These are phyloP conservation scores for Vinca minor DNA, from an alignment of 257 asterid species.

Conservation along the genomic window DNA sequence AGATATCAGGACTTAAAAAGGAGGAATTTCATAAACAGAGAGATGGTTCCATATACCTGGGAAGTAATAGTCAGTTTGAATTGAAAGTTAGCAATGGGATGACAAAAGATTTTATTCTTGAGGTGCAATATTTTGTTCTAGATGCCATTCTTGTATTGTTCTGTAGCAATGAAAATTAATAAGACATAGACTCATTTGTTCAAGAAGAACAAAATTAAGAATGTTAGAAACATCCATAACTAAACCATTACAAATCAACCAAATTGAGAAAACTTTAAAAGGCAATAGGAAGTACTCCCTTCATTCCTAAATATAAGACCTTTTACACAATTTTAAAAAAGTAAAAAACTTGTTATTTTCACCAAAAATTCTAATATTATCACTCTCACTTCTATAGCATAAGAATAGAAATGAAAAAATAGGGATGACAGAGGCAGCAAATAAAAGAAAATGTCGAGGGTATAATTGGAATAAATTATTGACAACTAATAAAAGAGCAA, in stretches of 20 bases:
- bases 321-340: too few relatives aligned
- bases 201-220: not conserved
- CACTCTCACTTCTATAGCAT: too few relatives aligned
- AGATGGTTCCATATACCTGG: conserved; percentile 53
- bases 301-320: too few relatives aligned
- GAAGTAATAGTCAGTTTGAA: conserved; percentile 59
- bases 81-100: conserved; percentile 77
- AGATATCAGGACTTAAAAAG: not conserved
- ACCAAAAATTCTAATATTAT: too few relatives aligned
- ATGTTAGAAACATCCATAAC: not conserved
- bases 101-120: conserved; percentile 84
- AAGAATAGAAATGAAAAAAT: too few relatives aligned
- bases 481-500: too few relatives aligned
- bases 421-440: too few relatives aligned
- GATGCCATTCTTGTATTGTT: conserved; percentile 83
- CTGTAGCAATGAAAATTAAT: conserved; percentile 28
- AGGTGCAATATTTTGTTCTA: conserved; percentile 83
- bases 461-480: too few relatives aligned
- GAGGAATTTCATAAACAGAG: not conserved
- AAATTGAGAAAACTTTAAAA: not conserved
- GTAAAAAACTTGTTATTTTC: too few relatives aligned
- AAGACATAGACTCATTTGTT: not conserved
- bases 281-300: too few relatives aligned
- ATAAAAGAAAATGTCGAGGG: too few relatives aligned
- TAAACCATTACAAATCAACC: not conserved